Conservation (phyloP, 805 yeast species). For the Maudiozyma bulderi region DNA sequence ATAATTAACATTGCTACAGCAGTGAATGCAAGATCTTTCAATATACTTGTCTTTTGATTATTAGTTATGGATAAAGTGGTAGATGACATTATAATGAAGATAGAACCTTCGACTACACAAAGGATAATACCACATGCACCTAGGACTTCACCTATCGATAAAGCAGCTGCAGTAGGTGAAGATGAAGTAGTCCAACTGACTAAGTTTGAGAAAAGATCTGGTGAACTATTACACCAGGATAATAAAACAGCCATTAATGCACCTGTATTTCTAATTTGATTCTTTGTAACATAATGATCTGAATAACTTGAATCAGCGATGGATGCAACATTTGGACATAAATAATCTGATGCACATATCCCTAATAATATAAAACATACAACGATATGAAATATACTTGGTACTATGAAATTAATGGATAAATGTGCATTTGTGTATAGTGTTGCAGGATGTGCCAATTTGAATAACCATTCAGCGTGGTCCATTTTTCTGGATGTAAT, state of each 20-base stretch:
- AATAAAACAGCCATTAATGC: conserved; percentile 24
- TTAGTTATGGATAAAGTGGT: conserved; percentile 10
- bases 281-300: neutral
- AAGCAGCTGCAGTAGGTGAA: conserved; percentile 17
- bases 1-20: conserved; percentile 18
- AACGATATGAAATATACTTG: conserved; percentile 20
- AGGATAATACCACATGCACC: conserved; percentile 32
- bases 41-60: conserved; percentile 12
- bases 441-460: conserved; percentile 22
- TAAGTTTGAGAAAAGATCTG: conserved; percentile 29
- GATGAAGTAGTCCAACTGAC: conserved; percentile 26
- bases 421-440: conserved; percentile 16
- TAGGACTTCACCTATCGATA: conserved; percentile 30
- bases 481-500: conserved; percentile 6
- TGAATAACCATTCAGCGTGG: conserved; percentile 11
- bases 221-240: conserved; percentile 32
- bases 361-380: conserved; percentile 27
- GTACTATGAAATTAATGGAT: conserved; percentile 13
- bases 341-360: conserved; percentile 28
- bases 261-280: conserved; percentile 7
- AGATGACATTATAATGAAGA: conserved; percentile 22
- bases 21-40: conserved; percentile 22
- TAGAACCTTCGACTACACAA: conserved; percentile 28
- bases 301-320: conserved; percentile 16
- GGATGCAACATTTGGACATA: conserved; percentile 29